Evolutionary conservation across 2,329 filamentous ascomycete species (phyloP), one percentile per base, ranked within the genome.

Genomic region (Bimuria novae-zelandiae): DNA sequence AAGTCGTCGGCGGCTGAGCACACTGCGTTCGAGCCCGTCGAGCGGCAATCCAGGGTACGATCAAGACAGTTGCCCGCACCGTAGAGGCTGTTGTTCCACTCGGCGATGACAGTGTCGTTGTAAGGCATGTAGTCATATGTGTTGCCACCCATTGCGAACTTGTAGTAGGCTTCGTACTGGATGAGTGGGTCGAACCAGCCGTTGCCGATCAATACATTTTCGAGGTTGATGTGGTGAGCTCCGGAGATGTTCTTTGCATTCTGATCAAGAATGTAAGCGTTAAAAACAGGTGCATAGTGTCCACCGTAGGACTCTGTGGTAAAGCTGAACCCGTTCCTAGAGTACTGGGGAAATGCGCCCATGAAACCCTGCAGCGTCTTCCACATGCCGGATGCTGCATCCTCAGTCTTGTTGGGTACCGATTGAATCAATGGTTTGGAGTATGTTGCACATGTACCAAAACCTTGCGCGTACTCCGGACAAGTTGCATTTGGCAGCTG

Each of bases 331-430:
- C 77, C 79, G 37, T 78, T 73, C 17, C 78, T 71, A 0, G 71
- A 64, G 55, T 76, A 76, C 29, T 75, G 55, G 1, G 73, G 83
- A 63, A 86, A 86, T 0, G 79, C 83, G 2, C 83, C 83, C 79
- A 85, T 83, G 68, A 87, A 86, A 1, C 82, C 83, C 62, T 86
- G 84, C 22, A 86, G 64, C 0, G 81, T 83, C 67, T 80, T 82
- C 81, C 82, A 86, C 73, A 86, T 83, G 49, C 80, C 81, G 1
- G 82, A 82, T 3, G 83, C 83, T 2, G 83, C 82, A 49, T 69
- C 73, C 14, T 72, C 59, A 1, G 82, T 85, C 7, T 76, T 75
- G 60, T 84, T 82, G 8, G 81, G 79, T 1, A 80, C 83, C 41
- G 82, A 61, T 1, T 75, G 77, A 8, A 76, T 62, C 54, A 84